phyloP scores from a whole-genome alignment of 345 rosid species.

The Rhodomyrtus tomentosa region DNA sequence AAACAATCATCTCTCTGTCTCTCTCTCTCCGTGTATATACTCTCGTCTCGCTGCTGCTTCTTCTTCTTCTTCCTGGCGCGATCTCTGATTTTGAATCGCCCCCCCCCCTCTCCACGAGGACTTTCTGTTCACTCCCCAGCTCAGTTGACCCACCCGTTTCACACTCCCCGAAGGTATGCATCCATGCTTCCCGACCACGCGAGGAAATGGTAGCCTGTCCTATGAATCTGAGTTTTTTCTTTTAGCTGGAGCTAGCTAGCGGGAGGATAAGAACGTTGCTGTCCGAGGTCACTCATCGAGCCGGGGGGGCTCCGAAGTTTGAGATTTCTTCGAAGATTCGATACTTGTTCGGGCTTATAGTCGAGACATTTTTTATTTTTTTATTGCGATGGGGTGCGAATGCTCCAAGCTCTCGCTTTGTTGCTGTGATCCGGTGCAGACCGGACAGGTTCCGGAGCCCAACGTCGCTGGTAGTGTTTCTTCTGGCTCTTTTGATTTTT shows the following conservation, averaged over 20 bases:
- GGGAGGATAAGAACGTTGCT: background rate
- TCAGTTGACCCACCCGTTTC: background rate
- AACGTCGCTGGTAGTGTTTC: conserved; percentile 13
- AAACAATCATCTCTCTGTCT: background rate
- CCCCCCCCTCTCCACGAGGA: background rate
- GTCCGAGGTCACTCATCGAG: background rate
- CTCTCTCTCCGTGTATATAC: background rate
- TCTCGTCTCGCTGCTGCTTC: background rate
- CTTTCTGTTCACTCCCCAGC: background rate
- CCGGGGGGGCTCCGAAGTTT: background rate
- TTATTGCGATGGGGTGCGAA: conserved; percentile 22
- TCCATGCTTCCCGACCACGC: background rate
- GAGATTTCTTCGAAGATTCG: background rate
- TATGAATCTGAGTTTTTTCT: background rate
- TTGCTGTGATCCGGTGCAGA: conserved; percentile 9
- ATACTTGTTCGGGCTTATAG: background rate
- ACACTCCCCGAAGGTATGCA: background rate
- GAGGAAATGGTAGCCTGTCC: background rate
- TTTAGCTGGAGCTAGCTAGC: background rate
- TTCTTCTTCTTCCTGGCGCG: background rate
- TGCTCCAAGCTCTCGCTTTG: conserved; percentile 21
- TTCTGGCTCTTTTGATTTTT: background rate
- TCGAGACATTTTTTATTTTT: background rate
- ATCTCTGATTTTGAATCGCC: background rate
- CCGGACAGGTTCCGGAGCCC: conserved; percentile 8